Evolutionary conservation across 441 rosid species (phyloP).

Genomic region (Croton setiger): DNA sequence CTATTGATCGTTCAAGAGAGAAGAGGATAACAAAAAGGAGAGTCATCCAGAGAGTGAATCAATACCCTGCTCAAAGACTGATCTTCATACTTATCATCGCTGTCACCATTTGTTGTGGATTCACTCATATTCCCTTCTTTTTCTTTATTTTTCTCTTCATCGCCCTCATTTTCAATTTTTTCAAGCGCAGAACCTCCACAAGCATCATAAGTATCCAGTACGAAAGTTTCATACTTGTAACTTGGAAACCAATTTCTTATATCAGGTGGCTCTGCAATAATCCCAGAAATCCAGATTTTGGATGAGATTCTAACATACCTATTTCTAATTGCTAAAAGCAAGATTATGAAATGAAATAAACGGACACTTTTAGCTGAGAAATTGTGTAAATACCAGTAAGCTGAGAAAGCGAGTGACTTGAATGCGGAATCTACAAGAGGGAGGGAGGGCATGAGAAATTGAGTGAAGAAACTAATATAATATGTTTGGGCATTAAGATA

Average conservation of each 20-base stretch:
- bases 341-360: background rate
- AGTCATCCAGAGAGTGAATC: background rate
- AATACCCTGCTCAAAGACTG: conserved; percentile 24
- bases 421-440: conserved; percentile 29
- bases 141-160: conserved; percentile 13
- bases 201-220: conserved; percentile 32
- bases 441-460: background rate
- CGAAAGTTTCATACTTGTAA: conserved; percentile 38
- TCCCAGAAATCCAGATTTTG: background rate
- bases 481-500: background rate
- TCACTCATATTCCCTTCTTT: conserved; percentile 19
- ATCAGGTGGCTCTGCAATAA: conserved; percentile 48
- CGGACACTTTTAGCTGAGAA: background rate
- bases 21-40: background rate
- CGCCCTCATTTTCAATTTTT: conserved; percentile 17
- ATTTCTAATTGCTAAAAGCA: background rate
- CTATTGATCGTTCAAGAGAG: background rate
- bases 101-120: conserved; percentile 2
- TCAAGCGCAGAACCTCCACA: conserved; percentile 17
- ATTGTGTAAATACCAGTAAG: conserved; percentile 41
- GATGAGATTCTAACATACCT: background rate
- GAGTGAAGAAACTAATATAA: background rate
- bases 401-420: conserved; percentile 24
- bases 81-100: conserved; percentile 8
- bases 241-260: conserved; percentile 52